Evolutionary conservation across 2,329 filamentous ascomycete genomes (phyloP).

Genomic region (Pseudogymnoascus sp.): DNA sequence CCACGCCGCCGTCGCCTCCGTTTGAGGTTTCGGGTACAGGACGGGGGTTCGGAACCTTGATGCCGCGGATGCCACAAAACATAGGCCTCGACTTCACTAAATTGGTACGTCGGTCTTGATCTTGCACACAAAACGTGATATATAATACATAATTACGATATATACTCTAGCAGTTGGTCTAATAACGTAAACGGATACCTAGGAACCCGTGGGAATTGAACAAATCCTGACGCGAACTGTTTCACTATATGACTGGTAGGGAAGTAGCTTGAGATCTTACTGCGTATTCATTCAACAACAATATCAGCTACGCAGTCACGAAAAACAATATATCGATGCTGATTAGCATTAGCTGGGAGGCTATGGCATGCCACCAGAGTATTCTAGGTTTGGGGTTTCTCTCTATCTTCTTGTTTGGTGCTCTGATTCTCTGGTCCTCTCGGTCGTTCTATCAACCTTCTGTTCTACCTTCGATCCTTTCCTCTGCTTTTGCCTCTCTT

Average conservation of each 20-base stretch:
- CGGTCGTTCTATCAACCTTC: not conserved
- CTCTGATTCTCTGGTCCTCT: not conserved
- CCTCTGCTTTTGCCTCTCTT: not conserved
- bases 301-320: not conserved
- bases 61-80: not conserved
- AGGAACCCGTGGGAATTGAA: not conserved
- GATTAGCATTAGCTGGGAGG: not conserved
- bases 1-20: not conserved
- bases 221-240: not conserved
- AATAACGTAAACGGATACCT: not conserved
- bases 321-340: not conserved
- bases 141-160: not conserved
- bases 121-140: not conserved
- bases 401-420: not conserved
- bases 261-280: not conserved
- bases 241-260: not conserved
- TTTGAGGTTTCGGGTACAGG: conserved; percentile 4
- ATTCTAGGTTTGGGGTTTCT: not conserved
- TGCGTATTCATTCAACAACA: not conserved
- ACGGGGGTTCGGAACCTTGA: not conserved
- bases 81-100: not conserved
- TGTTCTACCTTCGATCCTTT: not conserved
- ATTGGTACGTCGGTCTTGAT: not conserved
- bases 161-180: not conserved
- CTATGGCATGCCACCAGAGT: not conserved